Percentiles rank a stretch among this genome's conserved stretches.
Conservation (phyloP, 139 green algal species). For the Picochlorum sp. region DNA sequence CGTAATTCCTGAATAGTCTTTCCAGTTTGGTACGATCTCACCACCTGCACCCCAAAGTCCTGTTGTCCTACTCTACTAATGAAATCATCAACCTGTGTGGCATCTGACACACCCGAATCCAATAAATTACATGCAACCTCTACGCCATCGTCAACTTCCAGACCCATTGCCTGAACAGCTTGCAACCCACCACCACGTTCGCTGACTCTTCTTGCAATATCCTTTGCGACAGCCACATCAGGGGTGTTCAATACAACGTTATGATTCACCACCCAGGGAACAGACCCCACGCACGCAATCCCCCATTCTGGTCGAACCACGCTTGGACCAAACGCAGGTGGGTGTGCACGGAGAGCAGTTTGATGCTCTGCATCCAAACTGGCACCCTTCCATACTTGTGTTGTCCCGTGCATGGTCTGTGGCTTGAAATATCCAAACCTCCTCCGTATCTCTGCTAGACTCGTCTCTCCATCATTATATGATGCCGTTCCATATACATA, state of each 20-base stretch:
- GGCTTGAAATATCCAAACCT: slow-evolving; percentile 33
- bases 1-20: slow-evolving; percentile 18
- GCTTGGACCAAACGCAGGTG: slow-evolving; percentile 25
- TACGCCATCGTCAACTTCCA: slow-evolving; percentile 42
- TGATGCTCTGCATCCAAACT: background rate
- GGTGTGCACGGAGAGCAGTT: background rate
- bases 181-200: slow-evolving; percentile 58
- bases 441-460: slow-evolving; percentile 50
- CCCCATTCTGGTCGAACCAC: slow-evolving; percentile 19
- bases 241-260: slow-evolving; percentile 53
- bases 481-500: slow-evolving; percentile 59
- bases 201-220: slow-evolving; percentile 49
- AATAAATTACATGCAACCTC: slow-evolving; percentile 81
- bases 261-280: slow-evolving; percentile 69
- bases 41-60: slow-evolving; percentile 14
- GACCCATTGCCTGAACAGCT: slow-evolving; percentile 63
- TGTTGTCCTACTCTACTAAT: slow-evolving; percentile 17
- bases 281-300: slow-evolving; percentile 49
- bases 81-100: slow-evolving; percentile 9
- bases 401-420: background rate
- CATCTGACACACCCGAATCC: slow-evolving; percentile 8
- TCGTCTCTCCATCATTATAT: slow-evolving; percentile 39
- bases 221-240: slow-evolving; percentile 29
- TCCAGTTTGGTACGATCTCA: slow-evolving; percentile 18
- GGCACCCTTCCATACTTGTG: slow-evolving; percentile 1